Evolutionary conservation across 108 stramenopile genomes (phyloP).

Genomic region (Skeletonema grethae): DNA sequence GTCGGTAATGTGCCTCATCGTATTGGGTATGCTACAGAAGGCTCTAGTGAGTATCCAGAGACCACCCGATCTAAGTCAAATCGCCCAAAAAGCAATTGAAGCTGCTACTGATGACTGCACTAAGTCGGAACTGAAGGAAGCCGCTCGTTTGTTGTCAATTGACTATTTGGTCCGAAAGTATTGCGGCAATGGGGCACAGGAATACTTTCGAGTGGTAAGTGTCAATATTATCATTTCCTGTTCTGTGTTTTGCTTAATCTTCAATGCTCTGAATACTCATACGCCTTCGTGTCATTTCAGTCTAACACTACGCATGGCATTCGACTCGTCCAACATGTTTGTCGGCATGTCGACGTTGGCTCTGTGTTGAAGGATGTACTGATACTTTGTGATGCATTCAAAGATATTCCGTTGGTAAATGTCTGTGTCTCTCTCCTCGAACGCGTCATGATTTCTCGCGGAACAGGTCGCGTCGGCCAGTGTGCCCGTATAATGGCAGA

Average conservation of each 20-base stretch:
- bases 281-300: neutral
- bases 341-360: conserved; percentile 53
- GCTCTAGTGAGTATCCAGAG: conserved; percentile 69
- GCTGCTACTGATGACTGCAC: conserved; percentile 70
- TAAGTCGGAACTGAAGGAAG: conserved; percentile 80
- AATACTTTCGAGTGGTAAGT: conserved; percentile 68
- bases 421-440: conserved; percentile 60
- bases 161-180: conserved; percentile 75
- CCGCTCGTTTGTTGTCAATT: conserved; percentile 67
- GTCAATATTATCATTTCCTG: neutral
- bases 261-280: neutral
- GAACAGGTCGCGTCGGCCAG: conserved; percentile 26
- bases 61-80: conserved; percentile 58
- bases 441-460: conserved; percentile 43
- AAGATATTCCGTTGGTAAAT: conserved; percentile 61
- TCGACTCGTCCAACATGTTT: conserved; percentile 67
- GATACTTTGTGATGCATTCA: conserved; percentile 77
- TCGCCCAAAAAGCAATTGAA: conserved; percentile 66
- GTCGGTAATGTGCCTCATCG: conserved; percentile 62
- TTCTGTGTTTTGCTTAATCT: neutral
- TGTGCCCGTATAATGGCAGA: conserved; percentile 29
- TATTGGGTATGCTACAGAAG: conserved; percentile 66
- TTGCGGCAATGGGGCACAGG: conserved; percentile 78
- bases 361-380: conserved; percentile 61
- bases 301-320: conserved; percentile 74